Evolutionary conservation across 352 stramenopile genomes (phyloP), one percentile per base, ranked within the genome.

Genomic region (Pythium plurisporium): DNA sequence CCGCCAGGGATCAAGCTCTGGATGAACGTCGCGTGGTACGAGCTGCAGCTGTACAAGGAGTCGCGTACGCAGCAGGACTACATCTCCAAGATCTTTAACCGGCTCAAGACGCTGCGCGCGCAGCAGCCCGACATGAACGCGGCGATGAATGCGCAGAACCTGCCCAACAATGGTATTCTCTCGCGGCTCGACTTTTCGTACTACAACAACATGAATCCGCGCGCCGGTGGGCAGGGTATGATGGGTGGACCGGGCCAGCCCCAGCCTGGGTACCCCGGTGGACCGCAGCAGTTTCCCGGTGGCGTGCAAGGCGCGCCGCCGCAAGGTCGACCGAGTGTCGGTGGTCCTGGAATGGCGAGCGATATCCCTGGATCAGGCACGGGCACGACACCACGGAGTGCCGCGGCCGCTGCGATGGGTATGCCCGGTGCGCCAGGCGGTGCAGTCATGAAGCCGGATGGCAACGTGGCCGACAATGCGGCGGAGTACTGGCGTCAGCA

Each of bases 11-110:
- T 93, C 44, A 89, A 88, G 62, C 74, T 93, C 29, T 93, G 82
- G 82, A 93, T 91, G 76, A 90, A 93, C 63, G 82, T 91, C 26
- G 84, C 82, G 19, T 90, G 82, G 79, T 93, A 89, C 60, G 82
- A 93, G 70, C 63, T 93, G 43, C 86, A 78, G 47, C 68, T 91
- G 7, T 93, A 87, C 70, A 88, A 89, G 60, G 82, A 93, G 64
- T 89, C 80, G 38, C 81, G 72, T 15, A 93, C 82, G 15, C 80
- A 93, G 64, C 78, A 93, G 49, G 82, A 89, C 57, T 93, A 93
- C 65, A 93, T 93, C 54, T 91, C 82, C 61, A 90, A 93, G 73
- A 93, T 93, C 46, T 89, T 93, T 62, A 89, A 87, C 38, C 73
- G 82, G 1, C 70, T 93, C 29, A 88, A 91, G 70, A 82, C 77